Conservation (phyloP, 495 filamentous ascomycete species). For the Penicillium alfredii region DNA sequence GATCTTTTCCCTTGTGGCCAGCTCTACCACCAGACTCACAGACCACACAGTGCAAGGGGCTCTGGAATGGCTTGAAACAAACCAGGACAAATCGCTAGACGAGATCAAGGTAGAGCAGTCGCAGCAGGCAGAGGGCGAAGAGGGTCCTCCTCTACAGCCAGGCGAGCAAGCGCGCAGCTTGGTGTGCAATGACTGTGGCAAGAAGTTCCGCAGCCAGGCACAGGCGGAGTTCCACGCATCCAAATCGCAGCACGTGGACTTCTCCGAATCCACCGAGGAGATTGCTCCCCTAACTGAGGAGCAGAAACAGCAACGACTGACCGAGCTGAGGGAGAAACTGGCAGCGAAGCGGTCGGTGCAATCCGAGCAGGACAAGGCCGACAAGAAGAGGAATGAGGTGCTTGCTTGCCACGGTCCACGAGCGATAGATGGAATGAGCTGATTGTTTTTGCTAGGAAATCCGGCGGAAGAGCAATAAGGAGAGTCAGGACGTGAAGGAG, state of each 20-base stretch:
- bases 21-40: slow-evolving; percentile 7
- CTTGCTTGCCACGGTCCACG: not conserved
- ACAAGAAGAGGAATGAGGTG: slow-evolving; percentile 87
- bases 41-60: slow-evolving; percentile 67
- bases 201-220: slow-evolving; percentile 74
- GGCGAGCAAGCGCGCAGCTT: slow-evolving; percentile 60
- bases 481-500: slow-evolving; percentile 73
- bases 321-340: slow-evolving; percentile 65
- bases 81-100: slow-evolving; percentile 75
- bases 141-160: slow-evolving; percentile 50
- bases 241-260: slow-evolving; percentile 85
- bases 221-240: slow-evolving; percentile 86
- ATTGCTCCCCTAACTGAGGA: slow-evolving; percentile 86
- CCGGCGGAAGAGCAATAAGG: slow-evolving; percentile 72
- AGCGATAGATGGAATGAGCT: not conserved
- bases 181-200: slow-evolving; percentile 87
- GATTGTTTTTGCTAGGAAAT: slow-evolving; percentile 57
- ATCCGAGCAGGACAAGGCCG: slow-evolving; percentile 68
- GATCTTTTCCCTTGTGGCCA: not conserved
- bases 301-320: slow-evolving; percentile 74
- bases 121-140: slow-evolving; percentile 45
- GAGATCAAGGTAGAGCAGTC: slow-evolving; percentile 54
- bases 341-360: slow-evolving; percentile 67
- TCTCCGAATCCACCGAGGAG: slow-evolving; percentile 87
- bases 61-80: slow-evolving; percentile 88